These are phyloP conservation scores for Aureobasidium musti DNA, from an alignment of 2,329 filamentous ascomycete species.

Conservation along the genomic window DNA sequence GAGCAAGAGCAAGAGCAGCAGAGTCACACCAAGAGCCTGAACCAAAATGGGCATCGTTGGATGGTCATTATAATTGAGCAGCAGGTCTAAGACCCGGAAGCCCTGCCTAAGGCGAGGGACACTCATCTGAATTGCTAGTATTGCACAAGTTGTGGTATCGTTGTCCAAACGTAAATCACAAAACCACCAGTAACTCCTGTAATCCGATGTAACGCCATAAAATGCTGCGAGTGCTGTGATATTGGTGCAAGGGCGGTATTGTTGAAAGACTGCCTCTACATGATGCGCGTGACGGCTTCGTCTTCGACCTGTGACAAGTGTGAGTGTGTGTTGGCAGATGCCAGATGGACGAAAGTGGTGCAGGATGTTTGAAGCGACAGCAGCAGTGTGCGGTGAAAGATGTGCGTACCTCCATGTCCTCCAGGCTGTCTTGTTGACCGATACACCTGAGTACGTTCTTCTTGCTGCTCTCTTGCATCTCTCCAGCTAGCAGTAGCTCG, in stretches of 20 bases:
- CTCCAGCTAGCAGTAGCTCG: conserved; percentile 89
- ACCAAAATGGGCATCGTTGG: conserved; percentile 29
- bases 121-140: conserved; percentile 32
- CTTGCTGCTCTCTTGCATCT: conserved; percentile 98
- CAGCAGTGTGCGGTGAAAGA: neutral
- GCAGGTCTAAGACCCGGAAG: conserved; percentile 37
- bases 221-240: conserved; percentile 2
- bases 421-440: conserved; percentile 92
- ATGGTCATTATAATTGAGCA: conserved; percentile 35
- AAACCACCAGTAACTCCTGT: conserved; percentile 27
- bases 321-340: conserved; percentile 29
- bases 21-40: conserved; percentile 31
- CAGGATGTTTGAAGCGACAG: neutral
- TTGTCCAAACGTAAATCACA: conserved; percentile 25
- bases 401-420: conserved; percentile 93
- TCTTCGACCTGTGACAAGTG: conserved; percentile 42
- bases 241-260: neutral
- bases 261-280: conserved; percentile 28
- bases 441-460: conserved; percentile 98
- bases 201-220: conserved; percentile 24
- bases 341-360: conserved; percentile 24
- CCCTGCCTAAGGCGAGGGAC: conserved; percentile 39
- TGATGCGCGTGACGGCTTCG: conserved; percentile 62
- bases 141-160: conserved; percentile 30
- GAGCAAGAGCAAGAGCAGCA: conserved; percentile 21